Evolutionary conservation across 208 protist genomes (phyloP).

Genomic region (Trypanosoma boissoni): DNA sequence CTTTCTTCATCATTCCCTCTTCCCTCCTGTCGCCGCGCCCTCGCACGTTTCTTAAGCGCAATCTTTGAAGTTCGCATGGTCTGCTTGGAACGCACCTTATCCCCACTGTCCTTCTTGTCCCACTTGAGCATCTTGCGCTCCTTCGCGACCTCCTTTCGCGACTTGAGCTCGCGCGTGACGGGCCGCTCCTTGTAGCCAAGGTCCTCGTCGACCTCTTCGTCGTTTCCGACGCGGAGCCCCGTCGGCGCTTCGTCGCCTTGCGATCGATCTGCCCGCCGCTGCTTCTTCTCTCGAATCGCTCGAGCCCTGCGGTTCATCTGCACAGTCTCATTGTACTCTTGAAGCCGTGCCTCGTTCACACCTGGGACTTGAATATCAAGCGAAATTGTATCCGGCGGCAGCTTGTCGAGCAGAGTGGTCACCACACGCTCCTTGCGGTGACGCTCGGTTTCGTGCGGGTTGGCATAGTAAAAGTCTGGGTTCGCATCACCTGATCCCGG

Average conservation of each 20-base stretch:
- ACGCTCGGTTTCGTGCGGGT: slow-evolving; percentile 92
- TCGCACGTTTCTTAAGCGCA: slow-evolving; percentile 50
- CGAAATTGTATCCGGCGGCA: slow-evolving; percentile 91
- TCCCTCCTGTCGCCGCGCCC: slow-evolving; percentile 22
- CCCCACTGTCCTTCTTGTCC: slow-evolving; percentile 87
- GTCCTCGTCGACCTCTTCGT: slow-evolving; percentile 87
- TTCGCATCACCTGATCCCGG: slow-evolving; percentile 90
- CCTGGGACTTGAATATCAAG: slow-evolving; percentile 86
- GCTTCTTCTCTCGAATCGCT: slow-evolving; percentile 85
- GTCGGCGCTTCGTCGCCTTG: slow-evolving; percentile 48
- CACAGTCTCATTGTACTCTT: slow-evolving; percentile 83
- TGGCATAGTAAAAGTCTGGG: slow-evolving; percentile 92
- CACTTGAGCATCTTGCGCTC: slow-evolving; percentile 86
- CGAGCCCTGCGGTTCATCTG: slow-evolving; percentile 72
- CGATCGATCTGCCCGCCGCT: slow-evolving; percentile 57
- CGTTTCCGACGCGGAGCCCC: slow-evolving; percentile 43
- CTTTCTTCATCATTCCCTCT: slow-evolving; percentile 11
- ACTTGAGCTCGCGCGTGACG: slow-evolving; percentile 64
- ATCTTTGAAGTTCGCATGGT: slow-evolving; percentile 74
- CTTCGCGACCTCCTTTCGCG: slow-evolving; percentile 56
- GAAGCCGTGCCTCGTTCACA: slow-evolving; percentile 75
- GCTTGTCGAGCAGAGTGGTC: slow-evolving; percentile 86
- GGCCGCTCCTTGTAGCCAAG: slow-evolving; percentile 80
- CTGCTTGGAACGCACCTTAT: slow-evolving; percentile 89
- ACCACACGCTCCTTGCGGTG: slow-evolving; percentile 89